Evolutionary conservation across 192 early-diverging fungal genomes (phyloP).

Genomic region (Coemansia sp.): DNA sequence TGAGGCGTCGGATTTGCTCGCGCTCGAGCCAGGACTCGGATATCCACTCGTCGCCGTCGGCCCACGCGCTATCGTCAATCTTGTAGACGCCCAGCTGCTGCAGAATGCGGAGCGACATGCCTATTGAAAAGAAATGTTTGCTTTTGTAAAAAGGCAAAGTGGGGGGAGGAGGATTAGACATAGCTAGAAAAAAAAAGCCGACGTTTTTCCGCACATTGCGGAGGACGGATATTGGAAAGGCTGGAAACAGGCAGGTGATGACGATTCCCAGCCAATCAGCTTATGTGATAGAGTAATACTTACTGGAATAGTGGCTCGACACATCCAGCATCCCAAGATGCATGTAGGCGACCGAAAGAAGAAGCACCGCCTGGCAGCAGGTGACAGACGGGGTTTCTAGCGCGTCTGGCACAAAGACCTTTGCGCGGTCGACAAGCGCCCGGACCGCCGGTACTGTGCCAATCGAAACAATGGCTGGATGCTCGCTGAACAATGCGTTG

Average conservation of each 20-base stretch:
- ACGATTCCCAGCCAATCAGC: not conserved
- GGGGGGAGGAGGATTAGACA: not conserved
- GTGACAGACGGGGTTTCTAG: constrained; percentile 27
- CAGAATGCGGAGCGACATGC: constrained; percentile 33
- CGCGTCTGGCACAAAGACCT: constrained; percentile 31
- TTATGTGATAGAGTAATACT: constrained; percentile 12
- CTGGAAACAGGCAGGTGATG: not conserved
- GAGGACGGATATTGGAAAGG: not conserved
- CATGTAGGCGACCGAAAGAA: constrained; percentile 40
- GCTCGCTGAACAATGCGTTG: constrained; percentile 39
- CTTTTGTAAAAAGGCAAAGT: not conserved
- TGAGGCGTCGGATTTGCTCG: constrained; percentile 42
- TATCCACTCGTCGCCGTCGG: constrained; percentile 38
- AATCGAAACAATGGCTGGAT: constrained; percentile 19
- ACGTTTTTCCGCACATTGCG: constrained; percentile 7
- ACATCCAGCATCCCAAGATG: constrained; percentile 36
- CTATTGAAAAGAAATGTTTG: constrained; percentile 11
- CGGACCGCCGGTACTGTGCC: constrained; percentile 19
- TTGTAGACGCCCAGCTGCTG: constrained; percentile 48
- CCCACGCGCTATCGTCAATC: constrained; percentile 41
- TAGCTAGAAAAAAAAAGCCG: not conserved
- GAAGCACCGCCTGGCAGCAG: constrained; percentile 31
- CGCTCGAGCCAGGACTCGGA: constrained; percentile 49
- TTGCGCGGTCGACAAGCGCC: constrained; percentile 32
- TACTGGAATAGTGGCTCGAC: constrained; percentile 47